These are phyloP conservation scores for Nakaseomyces sp. DNA, from an alignment of 1,139 yeast species.

Conservation along the genomic window DNA sequence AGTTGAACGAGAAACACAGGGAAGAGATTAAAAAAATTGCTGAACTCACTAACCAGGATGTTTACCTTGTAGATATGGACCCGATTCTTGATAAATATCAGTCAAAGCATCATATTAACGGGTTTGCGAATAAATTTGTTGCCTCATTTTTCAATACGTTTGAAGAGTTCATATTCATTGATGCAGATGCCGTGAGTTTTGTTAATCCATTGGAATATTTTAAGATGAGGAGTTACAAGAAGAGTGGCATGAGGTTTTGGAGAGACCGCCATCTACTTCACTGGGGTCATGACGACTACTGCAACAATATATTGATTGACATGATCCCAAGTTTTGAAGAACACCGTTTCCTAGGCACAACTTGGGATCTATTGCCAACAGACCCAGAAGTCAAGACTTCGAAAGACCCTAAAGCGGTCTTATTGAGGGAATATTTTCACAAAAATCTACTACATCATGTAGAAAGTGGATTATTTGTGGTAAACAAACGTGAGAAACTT, in stretches of 20 bases:
- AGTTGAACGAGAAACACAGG: not conserved
- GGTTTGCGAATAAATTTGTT: slow-evolving; percentile 9
- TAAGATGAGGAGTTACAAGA: slow-evolving; percentile 30
- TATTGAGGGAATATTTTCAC: slow-evolving; percentile 7
- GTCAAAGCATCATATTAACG: not conserved
- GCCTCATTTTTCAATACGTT: slow-evolving; percentile 38
- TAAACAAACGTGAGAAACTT: slow-evolving; percentile 38
- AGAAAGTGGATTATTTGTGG: slow-evolving; percentile 45
- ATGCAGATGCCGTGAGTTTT: slow-evolving; percentile 41
- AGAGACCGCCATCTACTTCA: slow-evolving; percentile 39
- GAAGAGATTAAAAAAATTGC: slow-evolving; percentile 6
- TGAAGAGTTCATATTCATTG: slow-evolving; percentile 40
- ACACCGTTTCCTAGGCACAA: slow-evolving; percentile 11
- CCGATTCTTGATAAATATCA: slow-evolving; percentile 2
- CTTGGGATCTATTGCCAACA: slow-evolving; percentile 21
- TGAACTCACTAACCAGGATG: slow-evolving; percentile 7
- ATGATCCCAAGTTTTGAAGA: slow-evolving; percentile 37
- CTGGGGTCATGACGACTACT: slow-evolving; percentile 30
- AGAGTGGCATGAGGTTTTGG: slow-evolving; percentile 38
- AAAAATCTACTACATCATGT: slow-evolving; percentile 37
- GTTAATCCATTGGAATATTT: slow-evolving; percentile 35
- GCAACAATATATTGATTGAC: slow-evolving; percentile 31
- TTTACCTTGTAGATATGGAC: slow-evolving; percentile 4
- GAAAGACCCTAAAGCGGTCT: not conserved
- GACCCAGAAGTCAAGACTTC: slow-evolving; percentile 7